These are phyloP conservation scores for Citrullus mucosospermus DNA, from an alignment of 306 rosid species.

Conservation along the genomic window DNA sequence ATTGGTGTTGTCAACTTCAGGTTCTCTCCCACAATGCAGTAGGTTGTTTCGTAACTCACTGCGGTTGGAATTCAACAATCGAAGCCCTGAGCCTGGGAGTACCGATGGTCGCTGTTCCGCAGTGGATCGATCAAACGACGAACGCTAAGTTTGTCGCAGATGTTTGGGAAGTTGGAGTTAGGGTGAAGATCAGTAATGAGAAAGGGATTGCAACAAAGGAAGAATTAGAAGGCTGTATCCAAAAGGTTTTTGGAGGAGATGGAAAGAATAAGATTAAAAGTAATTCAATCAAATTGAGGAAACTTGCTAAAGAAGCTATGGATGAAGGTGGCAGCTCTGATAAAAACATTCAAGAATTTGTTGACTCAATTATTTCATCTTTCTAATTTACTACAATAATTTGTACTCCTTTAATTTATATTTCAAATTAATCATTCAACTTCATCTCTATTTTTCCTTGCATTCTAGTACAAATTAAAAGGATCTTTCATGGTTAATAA, in stretches of 20 bases:
- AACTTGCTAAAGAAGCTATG: background rate
- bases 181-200: background rate
- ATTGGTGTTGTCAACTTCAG: constrained; percentile 1
- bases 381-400: too few relatives aligned
- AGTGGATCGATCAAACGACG: constrained; percentile 8
- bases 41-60: constrained; percentile 1
- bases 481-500: too few relatives aligned
- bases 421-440: too few relatives aligned
- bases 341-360: background rate
- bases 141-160: constrained; percentile 1
- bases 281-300: background rate
- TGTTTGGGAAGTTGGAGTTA: constrained; percentile 3
- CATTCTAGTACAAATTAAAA: too few relatives aligned
- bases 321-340: constrained; percentile 5
- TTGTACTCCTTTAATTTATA: too few relatives aligned
- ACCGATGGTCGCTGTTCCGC: background rate
- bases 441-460: too few relatives aligned
- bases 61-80: constrained; percentile 3
- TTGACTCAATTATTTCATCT: too few relatives aligned
- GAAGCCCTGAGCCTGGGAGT: constrained; percentile 1
- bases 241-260: background rate
- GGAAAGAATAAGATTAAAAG: background rate
- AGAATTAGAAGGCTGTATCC: background rate
- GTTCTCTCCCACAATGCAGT: background rate
- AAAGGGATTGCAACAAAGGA: background rate